phyloP scores from a whole-genome alignment of 176 grass and related monocot species.

The Rhynchospora tenuis region DNA sequence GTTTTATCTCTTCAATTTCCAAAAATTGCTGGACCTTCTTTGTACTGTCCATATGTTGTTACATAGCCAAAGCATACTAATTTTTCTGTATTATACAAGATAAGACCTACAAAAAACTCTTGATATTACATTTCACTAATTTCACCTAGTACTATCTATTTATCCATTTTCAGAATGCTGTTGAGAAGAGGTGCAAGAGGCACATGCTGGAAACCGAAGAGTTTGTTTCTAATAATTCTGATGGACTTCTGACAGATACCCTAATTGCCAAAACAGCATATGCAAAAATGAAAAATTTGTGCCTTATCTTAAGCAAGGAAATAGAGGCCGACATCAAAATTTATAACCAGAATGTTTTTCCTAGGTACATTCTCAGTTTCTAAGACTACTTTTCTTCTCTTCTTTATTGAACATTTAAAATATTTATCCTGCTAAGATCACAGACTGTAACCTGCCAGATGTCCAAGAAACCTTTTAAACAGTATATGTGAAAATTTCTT shows the following conservation, averaged over 20 bases:
- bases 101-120: neutral
- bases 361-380: conserved; percentile 45
- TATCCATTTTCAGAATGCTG: conserved; percentile 53
- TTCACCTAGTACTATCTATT: neutral
- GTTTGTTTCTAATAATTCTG: conserved; percentile 73
- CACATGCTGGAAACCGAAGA: conserved; percentile 96
- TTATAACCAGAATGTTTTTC: conserved; percentile 91
- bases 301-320: conserved; percentile 74
- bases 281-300: conserved; percentile 91
- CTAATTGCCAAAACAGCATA: conserved; percentile 81
- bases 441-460: neutral
- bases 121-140: neutral
- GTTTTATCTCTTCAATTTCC: neutral
- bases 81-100: neutral
- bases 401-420: neutral
- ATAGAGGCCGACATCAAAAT: conserved; percentile 97
- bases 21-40: neutral
- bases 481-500: conserved; percentile 12
- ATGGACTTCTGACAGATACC: conserved; percentile 66
- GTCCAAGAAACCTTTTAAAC: neutral
- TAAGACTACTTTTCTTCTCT: neutral
- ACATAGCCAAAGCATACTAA: neutral
- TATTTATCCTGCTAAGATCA: neutral
- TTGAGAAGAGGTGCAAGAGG: conserved; percentile 78
- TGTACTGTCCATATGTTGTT: neutral